These are phyloP conservation scores for Purpureocillium lavendulum DNA, from an alignment of 2,329 filamentous ascomycete genomes.

Conservation along the genomic window DNA sequence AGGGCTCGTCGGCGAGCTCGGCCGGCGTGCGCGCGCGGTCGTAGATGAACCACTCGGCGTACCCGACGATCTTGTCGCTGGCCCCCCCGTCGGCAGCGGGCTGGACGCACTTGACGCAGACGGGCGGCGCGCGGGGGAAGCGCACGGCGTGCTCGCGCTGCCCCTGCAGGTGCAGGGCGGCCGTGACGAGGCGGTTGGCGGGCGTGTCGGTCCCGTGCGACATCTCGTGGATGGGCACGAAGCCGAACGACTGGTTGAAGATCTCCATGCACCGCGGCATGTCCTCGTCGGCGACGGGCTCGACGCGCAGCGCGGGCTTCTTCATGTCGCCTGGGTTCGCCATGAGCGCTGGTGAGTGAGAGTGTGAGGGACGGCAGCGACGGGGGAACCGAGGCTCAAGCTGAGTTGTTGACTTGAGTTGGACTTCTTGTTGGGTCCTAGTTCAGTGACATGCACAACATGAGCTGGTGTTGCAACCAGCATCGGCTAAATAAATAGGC, in stretches of 20 bases:
- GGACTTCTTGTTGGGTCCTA: too few relatives aligned
- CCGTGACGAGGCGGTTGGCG: constrained; percentile 1
- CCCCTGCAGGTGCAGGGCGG: background rate
- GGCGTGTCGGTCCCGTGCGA: constrained; percentile 2
- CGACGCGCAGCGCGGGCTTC: constrained; percentile 2
- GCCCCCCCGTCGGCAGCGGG: too few relatives aligned
- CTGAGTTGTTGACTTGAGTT: too few relatives aligned
- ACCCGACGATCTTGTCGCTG: constrained; percentile 6
- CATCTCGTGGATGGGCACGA: constrained; percentile 1
- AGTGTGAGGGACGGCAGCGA: constrained; percentile 21
- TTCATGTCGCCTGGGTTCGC: too few relatives aligned
- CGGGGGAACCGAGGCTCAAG: background rate
- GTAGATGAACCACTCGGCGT: constrained; percentile 6
- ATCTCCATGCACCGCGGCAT: constrained; percentile 7
- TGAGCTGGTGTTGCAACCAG: too few relatives aligned
- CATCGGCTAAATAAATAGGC: too few relatives aligned
- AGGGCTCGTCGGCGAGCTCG: constrained; percentile 1
- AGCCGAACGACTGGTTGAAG: constrained; percentile 1
- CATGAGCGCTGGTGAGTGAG: constrained; percentile 12
- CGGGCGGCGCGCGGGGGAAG: constrained; percentile 3
- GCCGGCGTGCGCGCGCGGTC: constrained; percentile 3
- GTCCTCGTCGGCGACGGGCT: constrained; percentile 6
- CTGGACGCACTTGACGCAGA: constrained; percentile 6
- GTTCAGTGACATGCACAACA: too few relatives aligned
- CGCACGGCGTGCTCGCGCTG: constrained; percentile 3